These are phyloP conservation scores for Epichloe aotearoae DNA, from an alignment of 2,329 filamentous ascomycete species.

Conservation along the genomic window DNA sequence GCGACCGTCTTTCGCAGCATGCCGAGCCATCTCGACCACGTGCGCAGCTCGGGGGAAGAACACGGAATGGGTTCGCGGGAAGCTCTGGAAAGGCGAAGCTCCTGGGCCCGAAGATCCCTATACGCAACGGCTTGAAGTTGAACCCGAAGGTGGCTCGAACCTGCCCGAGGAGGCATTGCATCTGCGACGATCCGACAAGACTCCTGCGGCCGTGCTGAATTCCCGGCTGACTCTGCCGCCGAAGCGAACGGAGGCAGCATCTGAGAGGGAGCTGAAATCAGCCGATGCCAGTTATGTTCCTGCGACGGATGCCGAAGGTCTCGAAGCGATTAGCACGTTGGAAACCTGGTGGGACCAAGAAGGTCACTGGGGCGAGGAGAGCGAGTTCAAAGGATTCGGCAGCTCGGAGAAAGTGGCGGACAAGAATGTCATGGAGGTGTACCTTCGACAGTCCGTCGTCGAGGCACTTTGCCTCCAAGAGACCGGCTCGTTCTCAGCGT, in stretches of 20 bases:
- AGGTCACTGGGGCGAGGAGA: slow-evolving; percentile 37
- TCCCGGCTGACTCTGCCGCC: slow-evolving; percentile 22
- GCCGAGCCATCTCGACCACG: slow-evolving; percentile 22
- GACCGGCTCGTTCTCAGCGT: slow-evolving; percentile 16
- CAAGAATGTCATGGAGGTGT: slow-evolving; percentile 30
- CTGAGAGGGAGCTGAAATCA: slow-evolving; percentile 18
- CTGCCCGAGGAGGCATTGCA: slow-evolving; percentile 19
- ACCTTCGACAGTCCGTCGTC: slow-evolving; percentile 36
- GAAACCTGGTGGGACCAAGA: slow-evolving; percentile 39
- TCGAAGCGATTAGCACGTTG: slow-evolving; percentile 34
- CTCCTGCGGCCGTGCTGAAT: slow-evolving; percentile 13
- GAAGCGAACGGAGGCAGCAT: slow-evolving; percentile 18
- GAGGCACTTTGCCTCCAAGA: slow-evolving; percentile 36
- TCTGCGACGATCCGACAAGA: slow-evolving; percentile 9
- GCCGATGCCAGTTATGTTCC: slow-evolving; percentile 30
- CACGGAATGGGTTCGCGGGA: slow-evolving; percentile 25
- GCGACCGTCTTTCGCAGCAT: slow-evolving; percentile 15
- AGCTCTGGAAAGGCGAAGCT: slow-evolving; percentile 27
- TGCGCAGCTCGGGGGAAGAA: slow-evolving; percentile 18
- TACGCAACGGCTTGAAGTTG: slow-evolving; percentile 18
- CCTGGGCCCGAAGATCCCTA: slow-evolving; percentile 27
- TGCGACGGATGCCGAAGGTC: slow-evolving; percentile 29
- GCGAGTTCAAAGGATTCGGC: slow-evolving; percentile 31
- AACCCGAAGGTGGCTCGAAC: slow-evolving; percentile 15
- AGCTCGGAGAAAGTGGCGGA: slow-evolving; percentile 27